Evolutionary conservation across 345 rosid species (phyloP), one percentile per base, ranked within the genome.

Genomic region (Cardiospermum halicacabum): DNA sequence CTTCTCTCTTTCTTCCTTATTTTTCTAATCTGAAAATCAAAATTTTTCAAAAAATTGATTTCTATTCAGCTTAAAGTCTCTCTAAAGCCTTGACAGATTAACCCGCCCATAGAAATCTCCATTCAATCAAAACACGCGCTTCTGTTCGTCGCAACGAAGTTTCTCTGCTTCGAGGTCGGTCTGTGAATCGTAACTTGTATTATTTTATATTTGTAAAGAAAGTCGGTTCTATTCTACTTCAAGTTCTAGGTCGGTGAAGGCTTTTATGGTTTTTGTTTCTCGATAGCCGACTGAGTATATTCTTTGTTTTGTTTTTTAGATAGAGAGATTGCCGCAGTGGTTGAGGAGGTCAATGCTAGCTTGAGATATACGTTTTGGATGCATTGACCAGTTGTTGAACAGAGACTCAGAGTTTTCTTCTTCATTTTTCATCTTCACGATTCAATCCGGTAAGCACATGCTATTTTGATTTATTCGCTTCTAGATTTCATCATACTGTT

Each of bases 291-390:
- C 4, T 4, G 2, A 7, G 54, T 50, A 3, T 53, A 18, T n/a
- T 27, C 7, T 3, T 12, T 45, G 11, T n/a, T 19, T 48, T 11
- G 3, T 12, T 51, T 18, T 1, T 39, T 37, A 49, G 26, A 22
- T 32, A 19, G 16, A 57, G 19, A 34, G 66, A 53, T 64, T 50
- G 48, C 56, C 37, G 30, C 24, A 54, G 58, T 53, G 21, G 27
- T 59, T 27, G 53, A 34, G 56, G 40, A 24, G 37, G 37, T 16
- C 25, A 36, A 22, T 30, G 50, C 24, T 72, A 60, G 21, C 61
- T 73, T 62, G 37, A 66, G 60, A 56, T 61, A 47, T 39, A 66
- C 75, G 66, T 16, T 45, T 22, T n/a, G 49, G 7, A 71, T 67
- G 66, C 49, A 47, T 47, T 70, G 57, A 66, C 30, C 15, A 22